phyloP scores from a whole-genome alignment of 2,329 filamentous ascomycete genomes.

The Stachybotrys chartarum region DNA sequence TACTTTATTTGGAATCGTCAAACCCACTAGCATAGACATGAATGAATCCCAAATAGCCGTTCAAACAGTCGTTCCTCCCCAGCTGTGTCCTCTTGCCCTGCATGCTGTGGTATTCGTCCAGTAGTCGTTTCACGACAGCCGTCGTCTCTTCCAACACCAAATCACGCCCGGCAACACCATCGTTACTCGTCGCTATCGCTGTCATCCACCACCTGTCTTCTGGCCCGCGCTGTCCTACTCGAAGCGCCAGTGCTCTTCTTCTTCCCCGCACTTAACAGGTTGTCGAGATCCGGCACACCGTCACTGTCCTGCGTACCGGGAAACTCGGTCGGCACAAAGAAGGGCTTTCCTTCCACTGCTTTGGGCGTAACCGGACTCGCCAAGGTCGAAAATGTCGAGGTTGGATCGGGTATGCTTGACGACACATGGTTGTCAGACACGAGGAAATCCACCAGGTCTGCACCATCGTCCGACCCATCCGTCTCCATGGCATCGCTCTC shows the following conservation, averaged over 20 bases:
- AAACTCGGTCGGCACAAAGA: conserved; percentile 31
- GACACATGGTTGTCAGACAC: conserved; percentile 38
- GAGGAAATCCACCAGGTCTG: conserved; percentile 50
- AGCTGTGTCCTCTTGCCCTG: no score
- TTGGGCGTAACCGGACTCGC: conserved; percentile 10
- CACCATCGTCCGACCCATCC: conserved; percentile 40
- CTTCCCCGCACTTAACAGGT: conserved; percentile 11
- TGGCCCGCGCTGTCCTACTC: conserved; percentile 15
- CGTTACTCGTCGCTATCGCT: conserved; percentile 18
- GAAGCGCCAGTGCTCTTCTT: conserved; percentile 5
- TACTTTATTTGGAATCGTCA: no score
- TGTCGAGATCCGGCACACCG: conserved; percentile 27
- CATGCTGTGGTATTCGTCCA: no score
- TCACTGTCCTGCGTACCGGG: conserved; percentile 33
- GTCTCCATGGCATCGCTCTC: conserved; percentile 39
- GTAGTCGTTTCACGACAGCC: no score
- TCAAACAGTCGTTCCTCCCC: no score
- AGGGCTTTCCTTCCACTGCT: conserved; percentile 17
- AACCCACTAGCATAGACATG: no score
- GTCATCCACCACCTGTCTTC: conserved; percentile 20
- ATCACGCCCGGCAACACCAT: background rate
- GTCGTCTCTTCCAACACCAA: background rate
- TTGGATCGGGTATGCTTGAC: conserved; percentile 27
- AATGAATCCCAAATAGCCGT: no score
- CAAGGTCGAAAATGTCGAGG: conserved; percentile 17